Base-by-base conservation (phyloP, 2,329 filamentous ascomycete species). In the Fusarium sterilihyphosum region DNA sequence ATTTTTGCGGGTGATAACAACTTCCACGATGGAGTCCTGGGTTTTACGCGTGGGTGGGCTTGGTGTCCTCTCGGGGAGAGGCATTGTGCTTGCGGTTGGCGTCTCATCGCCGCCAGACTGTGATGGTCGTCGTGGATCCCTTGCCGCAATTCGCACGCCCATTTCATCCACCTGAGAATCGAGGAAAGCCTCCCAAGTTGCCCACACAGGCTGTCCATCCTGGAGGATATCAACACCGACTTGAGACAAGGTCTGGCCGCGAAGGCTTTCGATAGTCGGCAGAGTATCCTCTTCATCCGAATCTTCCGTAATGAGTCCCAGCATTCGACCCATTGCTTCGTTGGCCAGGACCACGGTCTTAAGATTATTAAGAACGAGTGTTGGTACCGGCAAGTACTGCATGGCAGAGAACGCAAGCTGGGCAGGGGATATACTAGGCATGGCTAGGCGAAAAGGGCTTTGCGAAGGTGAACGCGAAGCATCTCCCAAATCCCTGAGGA, bases 341-440 rank as follows among this genome's bases (percentile, higher is more conserved):
- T 95, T 95, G 38, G 92, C 93, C 46, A 95, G 82, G 3, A 93
- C 87, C 7, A 95, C 88, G 0, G 91, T 93, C 81, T 94, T 95
- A 37, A 89, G 78, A 41, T 87, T 89, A 58, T 91, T 92, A 41
- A 95, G 83, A 3, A 95, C 90, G 41, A 95, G 81, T 9, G 94
- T 81, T 1, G 93, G 93, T 53, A 94, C 89, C 1, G 93, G 93
- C 10, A 95, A 85, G 78, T 93, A 94, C 78, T 93, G 92, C 82
- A 95, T 84, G 10, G 92, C 90, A 2, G 91, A 88, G 67, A 93
- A 90, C 29, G 92, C 91, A 44, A 91, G 82, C 75, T 90, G 88
- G 3, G 84, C 86, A 0, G 87, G 84, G 1, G 86, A 87, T 56
- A 87, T 84, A 61, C 81, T 81, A 1, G 87, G 86, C 81, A 89